Evolutionary conservation across 257 asterid species (phyloP).

Genomic region (Craterostigma plantagineum): DNA sequence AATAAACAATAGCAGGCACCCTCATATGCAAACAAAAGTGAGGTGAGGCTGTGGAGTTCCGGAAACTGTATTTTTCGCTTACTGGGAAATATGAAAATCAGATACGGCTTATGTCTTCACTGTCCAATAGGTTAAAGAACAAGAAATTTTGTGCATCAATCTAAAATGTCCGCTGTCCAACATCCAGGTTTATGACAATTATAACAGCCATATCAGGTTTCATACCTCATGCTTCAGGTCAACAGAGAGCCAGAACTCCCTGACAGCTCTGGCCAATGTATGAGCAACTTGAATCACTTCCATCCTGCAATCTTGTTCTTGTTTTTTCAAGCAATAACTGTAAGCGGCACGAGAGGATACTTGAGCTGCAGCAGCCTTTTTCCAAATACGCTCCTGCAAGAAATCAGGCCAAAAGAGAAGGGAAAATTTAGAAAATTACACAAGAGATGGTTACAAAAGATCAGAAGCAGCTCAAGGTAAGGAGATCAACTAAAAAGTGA

Average conservation of each 20-base stretch:
- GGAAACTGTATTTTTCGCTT: background rate
- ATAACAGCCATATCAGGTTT: background rate
- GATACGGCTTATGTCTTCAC: background rate
- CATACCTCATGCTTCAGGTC: constrained; percentile 23
- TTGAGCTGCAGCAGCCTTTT: constrained; percentile 8
- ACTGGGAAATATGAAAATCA: background rate
- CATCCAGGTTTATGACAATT: background rate
- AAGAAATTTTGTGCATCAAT: background rate
- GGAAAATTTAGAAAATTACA: background rate
- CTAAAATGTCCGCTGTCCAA: background rate
- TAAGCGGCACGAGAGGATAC: constrained; percentile 1
- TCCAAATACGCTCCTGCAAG: constrained; percentile 7
- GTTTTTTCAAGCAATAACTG: constrained; percentile 27
- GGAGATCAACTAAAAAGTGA: background rate
- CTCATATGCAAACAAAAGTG: too few relatives aligned
- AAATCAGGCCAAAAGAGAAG: background rate
- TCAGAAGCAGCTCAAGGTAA: background rate
- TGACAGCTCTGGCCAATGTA: constrained; percentile 52
- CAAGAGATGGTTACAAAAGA: background rate
- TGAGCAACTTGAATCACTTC: constrained; percentile 48
- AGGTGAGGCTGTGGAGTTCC: background rate
- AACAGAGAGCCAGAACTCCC: constrained; percentile 68
- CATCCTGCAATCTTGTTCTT: constrained; percentile 19
- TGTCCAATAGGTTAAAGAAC: background rate
- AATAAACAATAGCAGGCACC: too few relatives aligned